Percentiles rank a stretch among this genome's conserved stretches.
Conservation (phyloP, 148 eudicot species). For the Camellia japonica region DNA sequence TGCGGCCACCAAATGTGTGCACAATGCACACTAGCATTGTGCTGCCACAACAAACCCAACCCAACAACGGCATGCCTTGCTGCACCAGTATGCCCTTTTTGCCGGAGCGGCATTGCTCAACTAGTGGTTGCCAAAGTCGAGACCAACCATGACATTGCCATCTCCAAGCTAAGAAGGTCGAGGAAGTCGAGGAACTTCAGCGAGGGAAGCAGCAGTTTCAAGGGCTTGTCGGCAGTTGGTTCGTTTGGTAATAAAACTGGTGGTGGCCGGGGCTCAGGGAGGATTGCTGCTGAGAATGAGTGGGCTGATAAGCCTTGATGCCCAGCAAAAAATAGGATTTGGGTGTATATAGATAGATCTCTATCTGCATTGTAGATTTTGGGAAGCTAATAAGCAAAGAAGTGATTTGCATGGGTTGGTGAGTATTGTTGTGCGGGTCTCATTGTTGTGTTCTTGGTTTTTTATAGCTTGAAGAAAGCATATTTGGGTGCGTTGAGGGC, state of each 20-base stretch:
- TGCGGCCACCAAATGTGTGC: constrained; percentile 94
- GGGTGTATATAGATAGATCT: constrained; percentile 19
- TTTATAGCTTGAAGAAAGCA: constrained; percentile 25
- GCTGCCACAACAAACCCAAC: constrained; percentile 87
- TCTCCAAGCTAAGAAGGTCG: constrained; percentile 51
- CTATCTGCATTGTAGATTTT: constrained; percentile 18
- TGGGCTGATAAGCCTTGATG: constrained; percentile 53
- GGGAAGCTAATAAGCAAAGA: constrained; percentile 33
- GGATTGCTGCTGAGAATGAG: constrained; percentile 47
- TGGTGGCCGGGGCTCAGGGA: constrained; percentile 53
- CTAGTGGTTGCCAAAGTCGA: constrained; percentile 51
- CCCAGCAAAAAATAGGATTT: background rate
- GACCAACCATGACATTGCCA: constrained; percentile 33
- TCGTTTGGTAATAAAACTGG: constrained; percentile 46
- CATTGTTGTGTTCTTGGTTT: constrained; percentile 31
- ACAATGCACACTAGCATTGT: constrained; percentile 73
- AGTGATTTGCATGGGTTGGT: constrained; percentile 28
- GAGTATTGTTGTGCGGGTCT: constrained; percentile 22
- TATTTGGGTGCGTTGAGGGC: background rate
- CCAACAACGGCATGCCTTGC: constrained; percentile 52
- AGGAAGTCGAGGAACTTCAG: constrained; percentile 53
- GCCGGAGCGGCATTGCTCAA: constrained; percentile 66
- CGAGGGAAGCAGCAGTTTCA: constrained; percentile 92
- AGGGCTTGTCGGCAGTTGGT: constrained; percentile 56
- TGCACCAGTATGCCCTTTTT: constrained; percentile 82